A percentile compares a stretch with the other conserved stretches of the same genome.
These are phyloP conservation scores for Limnomonas spitsbergensis DNA, from an alignment of 139 green algal genomes.

Conservation along the genomic window DNA sequence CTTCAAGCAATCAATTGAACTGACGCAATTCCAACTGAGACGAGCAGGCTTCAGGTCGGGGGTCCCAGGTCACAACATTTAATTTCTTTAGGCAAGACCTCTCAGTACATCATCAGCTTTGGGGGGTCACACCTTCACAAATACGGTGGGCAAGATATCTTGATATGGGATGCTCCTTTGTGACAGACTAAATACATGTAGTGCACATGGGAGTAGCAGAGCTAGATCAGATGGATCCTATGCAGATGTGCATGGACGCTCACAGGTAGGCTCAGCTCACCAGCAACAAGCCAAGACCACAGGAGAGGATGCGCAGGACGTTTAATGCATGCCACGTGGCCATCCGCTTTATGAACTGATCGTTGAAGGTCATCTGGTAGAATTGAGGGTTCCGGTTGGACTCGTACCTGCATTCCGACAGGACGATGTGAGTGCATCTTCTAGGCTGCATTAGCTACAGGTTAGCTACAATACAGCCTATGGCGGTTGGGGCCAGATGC, in stretches of 20 bases:
- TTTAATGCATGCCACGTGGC: slow-evolving; percentile 29
- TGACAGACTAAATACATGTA: not conserved
- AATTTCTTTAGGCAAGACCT: not conserved
- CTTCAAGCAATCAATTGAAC: not conserved
- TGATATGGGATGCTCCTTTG: not conserved
- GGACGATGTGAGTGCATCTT: not conserved
- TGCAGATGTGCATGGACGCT: not conserved
- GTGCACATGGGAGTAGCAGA: not conserved
- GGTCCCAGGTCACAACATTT: not conserved
- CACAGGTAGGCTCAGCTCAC: slow-evolving; percentile 8
- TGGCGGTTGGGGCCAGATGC: no score
- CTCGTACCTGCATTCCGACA: slow-evolving; percentile 12
- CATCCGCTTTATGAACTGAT: slow-evolving; percentile 20
- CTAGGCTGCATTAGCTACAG: not conserved
- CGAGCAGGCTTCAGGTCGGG: not conserved
- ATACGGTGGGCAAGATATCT: not conserved
- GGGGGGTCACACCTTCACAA: not conserved
- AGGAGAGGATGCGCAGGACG: slow-evolving; percentile 26
- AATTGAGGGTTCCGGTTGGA: slow-evolving; percentile 29
- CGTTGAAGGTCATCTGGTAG: slow-evolving; percentile 23
- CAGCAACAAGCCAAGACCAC: slow-evolving; percentile 22
- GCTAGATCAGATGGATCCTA: not conserved
- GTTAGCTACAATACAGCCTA: not conserved
- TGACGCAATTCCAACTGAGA: not conserved
- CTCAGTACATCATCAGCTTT: not conserved